Evolutionary conservation across 2,329 filamentous ascomycete genomes (phyloP), one percentile per base, ranked within the genome.

Genomic region (Helminthosporium solani): DNA sequence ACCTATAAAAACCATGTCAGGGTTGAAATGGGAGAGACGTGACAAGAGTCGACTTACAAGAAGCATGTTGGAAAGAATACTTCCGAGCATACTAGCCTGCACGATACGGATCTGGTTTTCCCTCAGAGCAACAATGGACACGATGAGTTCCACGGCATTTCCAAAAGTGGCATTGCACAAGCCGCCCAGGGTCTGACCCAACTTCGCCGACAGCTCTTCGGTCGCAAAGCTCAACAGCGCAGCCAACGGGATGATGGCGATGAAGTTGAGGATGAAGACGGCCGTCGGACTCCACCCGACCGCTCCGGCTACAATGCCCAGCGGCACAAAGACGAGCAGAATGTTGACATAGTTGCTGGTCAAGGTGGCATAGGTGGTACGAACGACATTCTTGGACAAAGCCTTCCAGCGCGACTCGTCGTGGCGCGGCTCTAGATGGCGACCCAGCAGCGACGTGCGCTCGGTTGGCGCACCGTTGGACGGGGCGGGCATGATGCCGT

Each of bases 41-140:
- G 12, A 12, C 31, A 27, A 4, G 14, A n/a, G 27, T 25, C 2
- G 40, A 60, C 63, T 57, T 54, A 69, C 92, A 18, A 97, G 82
- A 7, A 97, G 80, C 54, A 96, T 85, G 71, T 97, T 97, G 55
- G 92, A 96, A 31, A 97, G 78, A 59, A 97, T 95, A 63, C 88
- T 95, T 38, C 94, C 92, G 27, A 97, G 84, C 91, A 97, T 97
- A 54, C 90, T 95, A 16, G 92, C 87, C 74, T 97, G 94, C n/a
- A 97, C 92, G 55, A 97, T 91, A 61, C 92, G 85, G 65, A 96
- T 95, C 73, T 97, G 87, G 53, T 84, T 83, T 59, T 94, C 84
- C 56, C 78, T 83, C 36, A 99, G 80, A 15, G 94, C 94, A 54
- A 97, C 87, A 58, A 97, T 92, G 68, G 89, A 95, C 66, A 95